These are phyloP conservation scores for Phyllosticta citriasiana DNA, from an alignment of 2,329 filamentous ascomycete genomes.

Conservation along the genomic window DNA sequence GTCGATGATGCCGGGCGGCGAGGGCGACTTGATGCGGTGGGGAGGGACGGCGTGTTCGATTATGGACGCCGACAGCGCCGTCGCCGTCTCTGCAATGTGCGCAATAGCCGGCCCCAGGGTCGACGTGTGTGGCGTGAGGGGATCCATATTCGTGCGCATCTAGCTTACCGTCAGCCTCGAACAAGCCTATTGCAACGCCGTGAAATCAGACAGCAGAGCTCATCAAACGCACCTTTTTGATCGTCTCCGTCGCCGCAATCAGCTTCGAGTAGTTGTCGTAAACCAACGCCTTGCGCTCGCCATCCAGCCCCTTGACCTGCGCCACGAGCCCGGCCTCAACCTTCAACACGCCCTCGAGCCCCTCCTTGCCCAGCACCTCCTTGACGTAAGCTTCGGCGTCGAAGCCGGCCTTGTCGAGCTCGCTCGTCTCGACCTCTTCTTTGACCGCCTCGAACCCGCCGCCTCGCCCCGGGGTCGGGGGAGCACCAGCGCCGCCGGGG, in stretches of 20 bases:
- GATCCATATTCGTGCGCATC: slow-evolving; percentile 77
- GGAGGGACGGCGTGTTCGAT: slow-evolving; percentile 16
- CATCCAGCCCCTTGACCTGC: slow-evolving; percentile 83
- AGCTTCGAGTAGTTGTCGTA: slow-evolving; percentile 98
- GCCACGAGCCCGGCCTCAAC: slow-evolving; percentile 56
- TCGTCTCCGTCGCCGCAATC: slow-evolving; percentile 93
- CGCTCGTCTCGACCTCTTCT: slow-evolving; percentile 51
- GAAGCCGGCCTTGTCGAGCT: slow-evolving; percentile 67
- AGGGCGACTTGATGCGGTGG: not conserved
- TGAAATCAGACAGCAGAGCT: not conserved
- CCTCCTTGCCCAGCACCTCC: slow-evolving; percentile 49
- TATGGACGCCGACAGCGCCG: slow-evolving; percentile 30
- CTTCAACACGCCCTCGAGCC: slow-evolving; percentile 57
- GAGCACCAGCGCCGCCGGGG: not conserved
- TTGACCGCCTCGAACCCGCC: slow-evolving; percentile 16
- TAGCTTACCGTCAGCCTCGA: slow-evolving; percentile 18
- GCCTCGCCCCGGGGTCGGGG: slow-evolving; percentile 23
- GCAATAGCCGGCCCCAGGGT: slow-evolving; percentile 64
- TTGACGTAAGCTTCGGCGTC: slow-evolving; percentile 60
- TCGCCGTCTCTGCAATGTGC: slow-evolving; percentile 58
- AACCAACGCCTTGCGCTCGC: slow-evolving; percentile 91
- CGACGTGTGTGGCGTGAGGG: slow-evolving; percentile 61
- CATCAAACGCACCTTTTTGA: slow-evolving; percentile 52
- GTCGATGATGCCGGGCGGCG: not conserved
- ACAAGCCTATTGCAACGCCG: not conserved